Evolutionary conservation across 306 rosid genomes (phyloP), one percentile per base, ranked within the genome.

Genomic region (Arachis stenosperma): DNA sequence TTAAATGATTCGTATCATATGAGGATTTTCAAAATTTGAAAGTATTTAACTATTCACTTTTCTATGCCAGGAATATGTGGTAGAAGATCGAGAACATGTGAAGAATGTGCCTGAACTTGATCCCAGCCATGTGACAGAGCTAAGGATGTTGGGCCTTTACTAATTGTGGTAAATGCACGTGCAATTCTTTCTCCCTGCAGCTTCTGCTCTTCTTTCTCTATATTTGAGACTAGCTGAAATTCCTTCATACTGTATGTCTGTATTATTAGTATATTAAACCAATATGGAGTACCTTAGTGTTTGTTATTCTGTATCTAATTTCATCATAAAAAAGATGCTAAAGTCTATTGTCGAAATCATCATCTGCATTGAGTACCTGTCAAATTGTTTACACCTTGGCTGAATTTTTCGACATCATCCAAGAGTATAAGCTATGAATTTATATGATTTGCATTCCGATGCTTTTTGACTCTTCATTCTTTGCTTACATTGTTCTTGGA

Each of bases 141-240:
- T 95, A 48, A 91, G 87, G 85, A 90, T 95, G 97, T 83, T 95
- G 83, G 99, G 98, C 75, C 99, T 95, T 64, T 95, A 85, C 83
- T 95, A 83, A 83, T 65, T 59, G 84, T 59, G 84, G 84, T 81
- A 80, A 61, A 69, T 57, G 37, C 66, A 22, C 13, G n/a, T 74
- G 69, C 51, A 58, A 50, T 51, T 78, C 30, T 71, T 48, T 71
- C 44, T 40, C 64, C 54, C 43, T 44, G 8, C 41, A 70, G 53
- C 65, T 53, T 79, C 53, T 22, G 41, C 11, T 37, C 58, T 61
- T 74, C 68, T 48, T 61, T 69, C 40, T 13, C 11, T 36, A 61
- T 74, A 71, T 80, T 52, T 67, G 41, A 51, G 70, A 58, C 65
- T 74, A n/a, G 9, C 30, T 51, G 15, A 8, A 8, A 54, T 81